phyloP scores from a whole-genome alignment of 768 basidiomycete species.

The Pisolithus tinctorius region DNA sequence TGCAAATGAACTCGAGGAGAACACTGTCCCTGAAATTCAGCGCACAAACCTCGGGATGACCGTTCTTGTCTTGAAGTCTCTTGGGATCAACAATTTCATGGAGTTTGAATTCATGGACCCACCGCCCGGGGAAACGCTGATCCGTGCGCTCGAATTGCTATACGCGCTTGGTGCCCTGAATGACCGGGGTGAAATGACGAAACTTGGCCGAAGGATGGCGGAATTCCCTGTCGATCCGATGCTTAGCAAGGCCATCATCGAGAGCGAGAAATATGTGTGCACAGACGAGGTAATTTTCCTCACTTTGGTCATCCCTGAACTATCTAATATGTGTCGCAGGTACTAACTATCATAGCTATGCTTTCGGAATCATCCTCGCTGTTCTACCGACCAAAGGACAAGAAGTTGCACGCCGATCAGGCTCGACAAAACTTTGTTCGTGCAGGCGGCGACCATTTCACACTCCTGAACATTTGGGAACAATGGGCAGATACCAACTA shows the following conservation, averaged over 20 bases:
- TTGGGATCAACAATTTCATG: constrained; percentile 97
- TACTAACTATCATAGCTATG: constrained; percentile 96
- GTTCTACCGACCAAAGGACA: constrained; percentile 97
- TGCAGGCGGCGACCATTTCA: constrained; percentile 96
- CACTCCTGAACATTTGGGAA: constrained; percentile 95
- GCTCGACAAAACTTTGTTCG: constrained; percentile 96
- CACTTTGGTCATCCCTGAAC: not conserved
- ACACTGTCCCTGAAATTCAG: constrained; percentile 97
- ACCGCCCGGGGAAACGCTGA: constrained; percentile 95
- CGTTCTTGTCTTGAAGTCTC: constrained; percentile 88
- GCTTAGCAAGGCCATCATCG: constrained; percentile 93
- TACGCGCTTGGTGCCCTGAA: constrained; percentile 96
- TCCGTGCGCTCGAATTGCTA: constrained; percentile 86
- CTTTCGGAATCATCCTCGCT: constrained; percentile 91
- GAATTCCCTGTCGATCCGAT: constrained; percentile 99
- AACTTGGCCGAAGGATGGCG: constrained; percentile 94
- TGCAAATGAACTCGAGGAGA: constrained; percentile 90
- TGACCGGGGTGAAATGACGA: constrained; percentile 94
- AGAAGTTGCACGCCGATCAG: constrained; percentile 95
- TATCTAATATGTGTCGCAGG: constrained; percentile 34
- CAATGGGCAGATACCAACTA: constrained; percentile 99
- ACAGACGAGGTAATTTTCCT: constrained; percentile 83
- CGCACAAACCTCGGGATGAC: constrained; percentile 97
- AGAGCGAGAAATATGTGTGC: constrained; percentile 88
- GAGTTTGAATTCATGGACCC: constrained; percentile 99